Conservation (phyloP, 1,284 basidiomycete species). For the Moniliella sp. region DNA sequence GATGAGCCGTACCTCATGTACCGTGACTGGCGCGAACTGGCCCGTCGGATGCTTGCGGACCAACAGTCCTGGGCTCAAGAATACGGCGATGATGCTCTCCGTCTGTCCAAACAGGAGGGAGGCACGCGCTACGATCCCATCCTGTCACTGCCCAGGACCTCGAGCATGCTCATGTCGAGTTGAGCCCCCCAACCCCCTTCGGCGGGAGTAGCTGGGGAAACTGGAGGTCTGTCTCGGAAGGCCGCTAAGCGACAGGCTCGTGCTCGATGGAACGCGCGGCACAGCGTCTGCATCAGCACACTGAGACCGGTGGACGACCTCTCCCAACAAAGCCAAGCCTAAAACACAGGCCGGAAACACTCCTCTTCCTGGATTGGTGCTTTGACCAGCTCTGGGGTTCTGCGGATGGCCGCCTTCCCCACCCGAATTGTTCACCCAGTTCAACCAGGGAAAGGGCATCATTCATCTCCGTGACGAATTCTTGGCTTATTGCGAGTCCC, state of each 20-base stretch:
- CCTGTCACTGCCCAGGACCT: not conserved
- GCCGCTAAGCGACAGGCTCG: not conserved
- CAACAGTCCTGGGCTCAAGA: constrained; percentile 7
- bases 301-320: constrained; percentile 3
- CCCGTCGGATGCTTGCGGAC: constrained; percentile 40
- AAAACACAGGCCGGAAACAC: constrained; percentile 17
- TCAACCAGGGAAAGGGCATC: constrained; percentile 54
- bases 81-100: constrained; percentile 4
- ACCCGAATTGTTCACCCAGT: constrained; percentile 46
- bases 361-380: constrained; percentile 21
- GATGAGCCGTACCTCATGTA: constrained; percentile 98
- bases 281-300: constrained; percentile 1
- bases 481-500: constrained; percentile 45
- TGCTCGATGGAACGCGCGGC: no score
- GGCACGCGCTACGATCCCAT: not conserved
- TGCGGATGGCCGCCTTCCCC: constrained; percentile 44
- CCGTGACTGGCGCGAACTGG: constrained; percentile 86
- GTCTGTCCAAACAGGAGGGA: not conserved
- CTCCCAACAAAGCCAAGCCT: constrained; percentile 10
- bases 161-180: no score
- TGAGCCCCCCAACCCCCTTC: not conserved
- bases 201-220: not conserved
- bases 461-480: constrained; percentile 63
- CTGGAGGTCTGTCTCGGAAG: not conserved
- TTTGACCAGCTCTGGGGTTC: constrained; percentile 22